Conservation (phyloP, 306 rosid species). For the Corylus avellana region DNA sequence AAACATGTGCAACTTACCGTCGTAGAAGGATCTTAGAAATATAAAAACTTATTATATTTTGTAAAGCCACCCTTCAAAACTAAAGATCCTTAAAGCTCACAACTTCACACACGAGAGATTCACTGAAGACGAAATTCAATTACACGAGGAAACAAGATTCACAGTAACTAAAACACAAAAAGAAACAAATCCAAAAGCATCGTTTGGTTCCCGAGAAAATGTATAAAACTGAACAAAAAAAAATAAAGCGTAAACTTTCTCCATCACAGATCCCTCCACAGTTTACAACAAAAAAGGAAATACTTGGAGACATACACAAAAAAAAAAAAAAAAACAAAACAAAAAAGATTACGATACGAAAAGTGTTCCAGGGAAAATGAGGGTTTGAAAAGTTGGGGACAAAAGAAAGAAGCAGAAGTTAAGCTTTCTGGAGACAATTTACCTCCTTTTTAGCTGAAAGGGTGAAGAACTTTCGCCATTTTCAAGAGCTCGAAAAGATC, state of each 20-base stretch:
- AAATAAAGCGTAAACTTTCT: neutral
- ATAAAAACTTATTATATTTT: slow-evolving; percentile 31
- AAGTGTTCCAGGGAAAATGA: neutral
- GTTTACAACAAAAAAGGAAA: neutral
- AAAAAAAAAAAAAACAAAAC: neutral
- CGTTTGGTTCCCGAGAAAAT: slow-evolving; percentile 19
- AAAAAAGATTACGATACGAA: neutral
- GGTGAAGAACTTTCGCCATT: slow-evolving; percentile 15
- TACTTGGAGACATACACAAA: too few species aligned
- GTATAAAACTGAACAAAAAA: neutral
- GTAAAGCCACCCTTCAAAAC: slow-evolving; percentile 30
- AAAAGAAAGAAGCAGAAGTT: neutral
- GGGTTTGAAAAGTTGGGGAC: neutral
- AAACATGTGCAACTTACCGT: slow-evolving; percentile 46
- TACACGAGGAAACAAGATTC: slow-evolving; percentile 7
- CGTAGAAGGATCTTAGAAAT: slow-evolving; percentile 34
- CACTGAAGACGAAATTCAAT: neutral
- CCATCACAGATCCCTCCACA: neutral
- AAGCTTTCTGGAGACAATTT: neutral
- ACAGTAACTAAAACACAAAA: neutral
- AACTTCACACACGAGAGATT: slow-evolving; percentile 47
- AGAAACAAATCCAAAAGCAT: neutral
- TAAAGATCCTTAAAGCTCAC: slow-evolving; percentile 76
- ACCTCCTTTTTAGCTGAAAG: slow-evolving; percentile 12
- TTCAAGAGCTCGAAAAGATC: slow-evolving; percentile 7